phyloP scores from a whole-genome alignment of 345 rosid species.

The Eucalyptus regnans region DNA sequence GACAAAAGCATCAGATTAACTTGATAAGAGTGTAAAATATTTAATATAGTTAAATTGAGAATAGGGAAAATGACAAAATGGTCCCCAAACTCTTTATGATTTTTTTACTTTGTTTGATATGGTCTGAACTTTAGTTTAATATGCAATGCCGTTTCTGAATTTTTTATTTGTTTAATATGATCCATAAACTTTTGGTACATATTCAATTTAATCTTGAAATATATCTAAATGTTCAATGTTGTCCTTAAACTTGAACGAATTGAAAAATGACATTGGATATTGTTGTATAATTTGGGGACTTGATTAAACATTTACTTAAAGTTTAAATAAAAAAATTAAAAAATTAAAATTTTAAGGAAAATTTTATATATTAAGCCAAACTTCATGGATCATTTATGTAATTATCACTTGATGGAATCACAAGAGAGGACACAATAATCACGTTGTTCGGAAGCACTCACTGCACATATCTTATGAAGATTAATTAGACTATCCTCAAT shows the following conservation, averaged over 20 bases:
- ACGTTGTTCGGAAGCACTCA: rapidly evolving
- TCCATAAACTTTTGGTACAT: rapidly evolving
- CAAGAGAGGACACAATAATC: background rate
- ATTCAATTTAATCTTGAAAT: no score
- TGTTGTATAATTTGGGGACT: no score
- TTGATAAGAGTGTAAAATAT: background rate
- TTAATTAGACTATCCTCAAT: background rate
- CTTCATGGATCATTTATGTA: no score
- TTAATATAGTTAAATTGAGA: background rate
- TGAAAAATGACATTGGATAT: no score
- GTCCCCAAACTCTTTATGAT: rapidly evolving
- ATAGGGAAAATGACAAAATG: background rate
- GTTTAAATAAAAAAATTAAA: no score
- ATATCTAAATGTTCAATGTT: no score
- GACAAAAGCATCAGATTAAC: background rate
- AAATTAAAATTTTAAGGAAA: no score
- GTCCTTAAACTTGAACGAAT: no score
- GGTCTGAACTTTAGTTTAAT: rapidly evolving
- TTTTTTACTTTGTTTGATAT: rapidly evolving
- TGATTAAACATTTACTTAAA: no score
- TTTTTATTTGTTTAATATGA: no score
- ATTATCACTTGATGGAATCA: background rate
- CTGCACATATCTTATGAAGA: rapidly evolving
- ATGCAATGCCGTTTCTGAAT: rapidly evolving
- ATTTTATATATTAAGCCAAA: rapidly evolving